Evolutionary conservation across 495 filamentous ascomycete genomes (phyloP).

Genomic region (Tetracladium setigerum): DNA sequence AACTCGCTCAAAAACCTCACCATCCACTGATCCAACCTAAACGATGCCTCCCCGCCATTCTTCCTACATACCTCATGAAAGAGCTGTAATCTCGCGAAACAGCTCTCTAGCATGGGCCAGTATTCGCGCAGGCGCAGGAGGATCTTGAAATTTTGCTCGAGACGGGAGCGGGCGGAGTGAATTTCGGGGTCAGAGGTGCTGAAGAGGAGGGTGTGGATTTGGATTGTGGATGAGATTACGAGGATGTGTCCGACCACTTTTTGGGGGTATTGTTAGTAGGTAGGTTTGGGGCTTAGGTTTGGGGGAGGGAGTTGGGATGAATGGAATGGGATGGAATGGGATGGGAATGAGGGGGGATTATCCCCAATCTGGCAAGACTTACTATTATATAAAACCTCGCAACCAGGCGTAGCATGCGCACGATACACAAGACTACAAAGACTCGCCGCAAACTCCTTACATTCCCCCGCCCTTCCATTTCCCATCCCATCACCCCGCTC

Average conservation of each 20-base stretch:
- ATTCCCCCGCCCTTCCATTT: conserved; percentile 24
- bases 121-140: conserved; percentile 23
- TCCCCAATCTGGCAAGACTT: too few relatives aligned
- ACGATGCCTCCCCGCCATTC: conserved; percentile 23
- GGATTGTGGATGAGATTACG: conserved; percentile 32
- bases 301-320: too few relatives aligned
- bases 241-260: conserved; percentile 35
- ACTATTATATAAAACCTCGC: conserved; percentile 27
- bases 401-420: conserved; percentile 23
- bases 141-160: conserved; percentile 32
- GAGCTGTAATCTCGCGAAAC: conserved; percentile 25
- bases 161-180: conserved; percentile 15
- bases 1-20: conserved; percentile 30
- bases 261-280: too few relatives aligned
- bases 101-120: conserved; percentile 31
- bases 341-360: too few relatives aligned
- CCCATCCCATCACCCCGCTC: neutral
- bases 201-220: conserved; percentile 34
- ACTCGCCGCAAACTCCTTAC: conserved; percentile 25
- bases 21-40: conserved; percentile 36
- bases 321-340: too few relatives aligned
- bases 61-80: conserved; percentile 32
- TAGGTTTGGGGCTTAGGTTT: too few relatives aligned
- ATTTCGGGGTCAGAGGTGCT: conserved; percentile 16
- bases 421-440: conserved; percentile 30